Conservation (phyloP, 2,329 filamentous ascomycete genomes). For the Cercospora nicotianae region DNA sequence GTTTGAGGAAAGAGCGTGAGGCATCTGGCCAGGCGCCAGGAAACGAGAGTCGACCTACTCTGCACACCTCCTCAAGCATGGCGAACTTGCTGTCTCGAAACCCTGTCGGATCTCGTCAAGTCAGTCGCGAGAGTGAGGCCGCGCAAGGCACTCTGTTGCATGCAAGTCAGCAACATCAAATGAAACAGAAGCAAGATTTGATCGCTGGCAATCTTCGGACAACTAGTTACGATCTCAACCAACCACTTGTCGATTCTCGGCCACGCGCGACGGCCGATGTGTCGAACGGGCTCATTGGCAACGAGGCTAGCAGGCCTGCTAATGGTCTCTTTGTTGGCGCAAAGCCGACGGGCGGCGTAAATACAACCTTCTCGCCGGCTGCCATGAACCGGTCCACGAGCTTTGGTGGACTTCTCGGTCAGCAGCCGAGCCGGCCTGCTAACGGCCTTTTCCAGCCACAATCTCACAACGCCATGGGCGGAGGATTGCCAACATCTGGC, state of each 20-base stretch:
- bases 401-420: slow-evolving; percentile 32
- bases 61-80: slow-evolving; percentile 54
- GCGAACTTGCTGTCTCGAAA: slow-evolving; percentile 60
- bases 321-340: slow-evolving; percentile 39
- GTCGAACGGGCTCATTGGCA: slow-evolving; percentile 31
- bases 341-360: slow-evolving; percentile 20
- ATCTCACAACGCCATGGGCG: slow-evolving; percentile 26
- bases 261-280: slow-evolving; percentile 37
- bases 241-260: slow-evolving; percentile 27
- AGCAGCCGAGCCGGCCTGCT: slow-evolving; percentile 22
- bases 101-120: slow-evolving; percentile 27
- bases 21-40: slow-evolving; percentile 28
- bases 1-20: slow-evolving; percentile 70
- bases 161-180: slow-evolving; percentile 34
- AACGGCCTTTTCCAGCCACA: slow-evolving; percentile 40
- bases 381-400: slow-evolving; percentile 9
- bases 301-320: slow-evolving; percentile 21
- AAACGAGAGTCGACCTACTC: slow-evolving; percentile 49
- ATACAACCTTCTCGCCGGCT: slow-evolving; percentile 4
- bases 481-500: slow-evolving; percentile 15
- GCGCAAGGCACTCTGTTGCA: slow-evolving; percentile 44
- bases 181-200: slow-evolving; percentile 40
- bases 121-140: slow-evolving; percentile 24
- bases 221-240: slow-evolving; percentile 28
- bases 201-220: slow-evolving; percentile 38